Evolutionary conservation across 169 alveolate genomes (phyloP), one percentile per base, ranked within the genome.

Genomic region (Cryptosporidium ubiquitum): DNA sequence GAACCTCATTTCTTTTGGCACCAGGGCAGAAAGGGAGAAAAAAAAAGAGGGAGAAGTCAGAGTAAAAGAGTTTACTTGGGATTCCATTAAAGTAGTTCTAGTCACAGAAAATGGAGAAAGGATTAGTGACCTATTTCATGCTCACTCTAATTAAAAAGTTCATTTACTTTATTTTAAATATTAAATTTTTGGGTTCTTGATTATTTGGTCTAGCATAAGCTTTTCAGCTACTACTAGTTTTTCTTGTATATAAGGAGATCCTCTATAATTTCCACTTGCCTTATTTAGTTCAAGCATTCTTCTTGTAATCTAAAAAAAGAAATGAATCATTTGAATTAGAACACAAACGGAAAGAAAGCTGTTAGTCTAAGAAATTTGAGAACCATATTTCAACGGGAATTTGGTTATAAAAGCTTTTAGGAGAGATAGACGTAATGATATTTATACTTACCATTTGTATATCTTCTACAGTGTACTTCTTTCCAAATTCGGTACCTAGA

Each of bases 201-300:
- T 73, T 26, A 79, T 60, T n/a, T 58, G 39, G 14, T 79, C 89
- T 29, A 61, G 16, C 18, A 79, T 58, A 10, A 58, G 40, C 29
- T 60, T 79, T 29, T 79, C 74, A 16, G 89, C 89, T 23, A 64
- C 23, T 23, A 39, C 16, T 7, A 79, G 44, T 44, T 79, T 79
- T 79, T 79, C 89, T 31, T 79, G 89, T 58, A 79, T 79, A 79
- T 79, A 79, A 20, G 89, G 89, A 29, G 89, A 79, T 23, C 89
- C 89, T 64, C 66, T 61, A 47, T 79, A 79, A 20, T 64, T 64
- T 29, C 61, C 75, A 18, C 52, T 79, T n/a, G 75, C 26, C 42
- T 64, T 49, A 49, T 79, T 79, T 64, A 79, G 40, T 49, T 79
- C 79, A 5, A 79, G 55, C 89, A 79, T 79, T 64, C 75, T 79